Evolutionary conservation across 2,329 filamentous ascomycete species (phyloP).

Genomic region (Chaetomiaceae sp.): DNA sequence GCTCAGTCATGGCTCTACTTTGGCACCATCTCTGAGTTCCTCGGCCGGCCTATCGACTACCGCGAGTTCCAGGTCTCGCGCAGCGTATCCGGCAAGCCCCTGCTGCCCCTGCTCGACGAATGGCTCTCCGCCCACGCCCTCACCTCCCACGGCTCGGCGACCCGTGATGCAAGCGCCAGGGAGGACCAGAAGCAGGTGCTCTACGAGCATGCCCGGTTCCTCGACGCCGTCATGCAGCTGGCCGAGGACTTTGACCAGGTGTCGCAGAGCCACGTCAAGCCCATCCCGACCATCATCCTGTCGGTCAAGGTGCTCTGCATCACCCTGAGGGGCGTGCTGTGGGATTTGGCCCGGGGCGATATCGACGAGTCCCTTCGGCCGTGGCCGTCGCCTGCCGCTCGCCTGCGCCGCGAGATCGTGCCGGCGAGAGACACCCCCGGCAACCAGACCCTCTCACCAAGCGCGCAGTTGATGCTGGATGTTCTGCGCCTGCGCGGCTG

Average conservation of each 20-base stretch:
- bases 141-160: background rate
- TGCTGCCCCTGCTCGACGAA: constrained; percentile 19
- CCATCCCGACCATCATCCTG: constrained; percentile 21
- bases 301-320: constrained; percentile 24
- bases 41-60: constrained; percentile 22
- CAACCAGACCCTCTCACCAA: constrained; percentile 14
- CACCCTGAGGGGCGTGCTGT: constrained; percentile 17
- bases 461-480: constrained; percentile 22
- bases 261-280: constrained; percentile 22
- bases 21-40: constrained; percentile 23
- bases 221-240: constrained; percentile 21
- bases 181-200: constrained; percentile 15
- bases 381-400: constrained; percentile 14
- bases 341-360: constrained; percentile 17
- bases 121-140: constrained; percentile 17
- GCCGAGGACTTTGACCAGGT: constrained; percentile 24
- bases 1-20: constrained; percentile 26
- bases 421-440: constrained; percentile 12
- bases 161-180: background rate
- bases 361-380: constrained; percentile 11
- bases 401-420: constrained; percentile 14
- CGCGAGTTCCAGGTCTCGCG: constrained; percentile 18
- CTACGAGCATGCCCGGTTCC: constrained; percentile 18
- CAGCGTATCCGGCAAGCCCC: constrained; percentile 19
- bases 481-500: constrained; percentile 21